Base-by-base conservation (phyloP, 1,284 basidiomycete genomes). In the Rhodotorula mucilaginosa region DNA sequence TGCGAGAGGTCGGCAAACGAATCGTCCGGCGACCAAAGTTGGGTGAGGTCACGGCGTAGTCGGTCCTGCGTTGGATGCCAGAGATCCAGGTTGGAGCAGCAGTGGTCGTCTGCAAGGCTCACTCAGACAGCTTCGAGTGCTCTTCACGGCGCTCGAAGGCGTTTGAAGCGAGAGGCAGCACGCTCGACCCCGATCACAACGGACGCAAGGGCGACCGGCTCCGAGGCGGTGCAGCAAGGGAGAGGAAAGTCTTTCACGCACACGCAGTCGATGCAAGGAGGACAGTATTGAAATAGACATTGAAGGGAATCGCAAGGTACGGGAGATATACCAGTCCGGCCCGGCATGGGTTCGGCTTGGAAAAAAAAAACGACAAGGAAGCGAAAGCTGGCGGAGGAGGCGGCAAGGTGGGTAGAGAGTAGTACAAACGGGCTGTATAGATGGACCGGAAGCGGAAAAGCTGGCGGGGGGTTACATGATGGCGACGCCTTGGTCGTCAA, bases 401-500 rank as follows among this genome's bases (percentile, higher is more conserved):
- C 26, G 49, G 44, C 18, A 34, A 26, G 23, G 26, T 19, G 26
- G 31, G 12, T 19, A 26, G 54, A 7, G 10, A 34, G n/a, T 18
- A 19, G 21, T 23, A 34, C 12, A 19, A 34, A 61, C 19, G 34
- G 12, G 48, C 19, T 13, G 48, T 44, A 39, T 44, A 16, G 61
- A 26, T 4, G 26, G 51, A 10, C n/a, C 23, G 18, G 39, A 44
- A 44, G 18, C 19, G 47, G 26, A 21, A 16, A 23, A 19, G 4
- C 29, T 10, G 46, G 44, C 3, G 12, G 19, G 7, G 7, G 48
- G 26, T 59, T 34, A 65, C 31, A 68, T 39, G 16, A 52, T 39
- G 34, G 67, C 52, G 29, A 66, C 68, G 39, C 68, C 67, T 34
- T 61, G 66, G 7, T 74, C 73, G 62, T 74, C 72, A 26, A 71